Evolutionary conservation across 1,139 yeast species (phyloP), one percentile per base, ranked within the genome.

Genomic region (Blastobotrys malaysiensis): DNA sequence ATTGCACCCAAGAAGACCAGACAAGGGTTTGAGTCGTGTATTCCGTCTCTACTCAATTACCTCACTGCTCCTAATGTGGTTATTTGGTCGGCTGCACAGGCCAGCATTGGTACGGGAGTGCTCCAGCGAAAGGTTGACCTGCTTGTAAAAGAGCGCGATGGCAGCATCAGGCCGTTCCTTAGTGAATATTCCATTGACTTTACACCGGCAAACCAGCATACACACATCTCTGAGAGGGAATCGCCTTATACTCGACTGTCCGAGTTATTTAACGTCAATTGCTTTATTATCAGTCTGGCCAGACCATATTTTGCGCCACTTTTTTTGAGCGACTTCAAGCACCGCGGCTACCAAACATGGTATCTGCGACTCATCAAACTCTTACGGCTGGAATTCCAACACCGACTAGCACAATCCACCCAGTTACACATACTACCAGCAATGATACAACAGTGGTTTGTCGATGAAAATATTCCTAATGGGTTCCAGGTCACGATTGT

Each of bases 231-330:
- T 18, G 73, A 74, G 47, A 69, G 77, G 13, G 77, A 77, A 50
- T 82, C 88, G 5, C 95, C 97, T 0, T 93, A 91, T 68, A 87
- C 95, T 0, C 75, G 96, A 56, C 77, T 93, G 50, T 87, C 97
- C 0, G 98, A 93, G 67, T 77, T 91, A 56, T 93, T 91, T 73
- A 93, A 93, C 65, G 98, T 93, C 20, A 93, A 93, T 70, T 95
- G 90, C 69, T 91, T 89, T 65, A 78, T 93, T 22, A 89, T 90
- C 0, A 87, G 97, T 36, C 76, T 91, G 61, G 96, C 98, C 11
- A 79, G 97, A 57, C 97, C 98, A 0, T 91, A 93, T 65, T 74
- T 91, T 61, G 97, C 97, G 0, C 97, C 98, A 0, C 74, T 91
- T 52, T 79, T 93, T 50, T 83, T 87, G 43, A 86, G 88, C 59